Evolutionary conservation across 306 rosid genomes (phyloP), one percentile per base, ranked within the genome.

Genomic region (Lupinus albus): DNA sequence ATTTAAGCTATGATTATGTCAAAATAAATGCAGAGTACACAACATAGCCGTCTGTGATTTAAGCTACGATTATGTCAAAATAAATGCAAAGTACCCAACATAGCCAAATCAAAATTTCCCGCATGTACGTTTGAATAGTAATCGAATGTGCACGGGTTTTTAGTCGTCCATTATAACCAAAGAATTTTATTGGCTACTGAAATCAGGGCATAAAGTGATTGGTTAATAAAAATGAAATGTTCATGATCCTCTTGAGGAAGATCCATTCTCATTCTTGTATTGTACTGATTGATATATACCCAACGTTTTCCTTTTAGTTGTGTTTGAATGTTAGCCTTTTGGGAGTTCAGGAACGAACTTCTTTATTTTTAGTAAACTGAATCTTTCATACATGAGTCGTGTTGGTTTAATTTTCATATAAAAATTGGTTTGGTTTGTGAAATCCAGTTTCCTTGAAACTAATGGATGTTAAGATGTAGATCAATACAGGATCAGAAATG

Each of bases 21-120:
- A 93, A 90, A 73, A 88, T 93, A 68, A 93, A 93, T 64, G 99
- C 99, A 0, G 97, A 90, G 74, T 93, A 93, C 74, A 86, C 96
- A 53, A 61, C 97, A 44, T n/a, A n/a, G n/a, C n/a, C n/a, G n/a
- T n/a, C 46, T 93, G 97, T 21, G 97, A 90, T 68, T 81, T 93
- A 66, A 90, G 96, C 67, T 91, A 88, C 2, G 99, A 90, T 64
- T 93, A 93, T 41, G 87, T 90, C 55, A 93, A 90, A 73, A 88
- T 93, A 68, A 93, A 93, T 64, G 97, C 99, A 0, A 96, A 90
- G 75, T 93, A 93, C 74, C 85, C 96, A 53, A 61, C 97, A 44
- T 91, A 79, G 60, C 33, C 74, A 44, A 58, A 17, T 41, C 32
- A 57, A 25, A 15, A 11, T 5, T 60, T 7, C 12, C 11, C 28